These are phyloP conservation scores for Chlorociboria aeruginascens DNA, from an alignment of 495 filamentous ascomycete species.

Conservation along the genomic window DNA sequence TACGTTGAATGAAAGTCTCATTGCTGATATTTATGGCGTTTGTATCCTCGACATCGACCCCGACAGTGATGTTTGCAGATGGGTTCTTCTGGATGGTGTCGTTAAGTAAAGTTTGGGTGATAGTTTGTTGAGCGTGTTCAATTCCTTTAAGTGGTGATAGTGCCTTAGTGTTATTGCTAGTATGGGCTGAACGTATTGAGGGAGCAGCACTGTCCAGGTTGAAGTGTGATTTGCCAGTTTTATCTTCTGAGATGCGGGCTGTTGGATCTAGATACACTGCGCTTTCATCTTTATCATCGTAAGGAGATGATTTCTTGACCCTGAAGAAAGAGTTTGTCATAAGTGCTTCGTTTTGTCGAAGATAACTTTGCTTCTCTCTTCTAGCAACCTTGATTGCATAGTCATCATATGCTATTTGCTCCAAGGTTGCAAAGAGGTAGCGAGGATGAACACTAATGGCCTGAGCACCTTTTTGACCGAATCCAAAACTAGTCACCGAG, in stretches of 20 bases:
- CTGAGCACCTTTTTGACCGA: conserved; percentile 96
- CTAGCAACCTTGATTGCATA: conserved; percentile 78
- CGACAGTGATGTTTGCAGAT: background rate
- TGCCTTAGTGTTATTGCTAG: background rate
- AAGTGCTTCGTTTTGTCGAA: conserved; percentile 87
- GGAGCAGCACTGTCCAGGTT: background rate
- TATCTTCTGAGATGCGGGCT: too few relatives aligned
- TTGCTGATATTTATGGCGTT: background rate
- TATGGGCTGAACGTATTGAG: background rate
- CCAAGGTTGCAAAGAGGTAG: conserved; percentile 84
- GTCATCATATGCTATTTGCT: conserved; percentile 60
- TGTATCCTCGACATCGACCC: background rate
- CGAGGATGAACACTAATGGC: conserved; percentile 88
- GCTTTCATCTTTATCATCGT: background rate
- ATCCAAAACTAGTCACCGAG: conserved; percentile 94
- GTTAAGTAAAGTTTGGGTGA: background rate
- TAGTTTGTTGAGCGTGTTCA: background rate
- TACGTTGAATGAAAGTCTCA: background rate
- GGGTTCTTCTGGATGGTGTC: background rate
- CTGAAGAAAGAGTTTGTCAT: conserved; percentile 93
- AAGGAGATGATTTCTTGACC: conserved; percentile 17
- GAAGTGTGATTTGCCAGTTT: background rate
- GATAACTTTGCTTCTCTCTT: conserved; percentile 89
- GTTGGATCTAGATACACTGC: background rate
- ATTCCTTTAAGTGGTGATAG: background rate